Percentiles rank a stretch among this genome's conserved stretches.
Evolutionary conservation across 306 rosid species (phyloP).

Genomic region (Vigna angularis): DNA sequence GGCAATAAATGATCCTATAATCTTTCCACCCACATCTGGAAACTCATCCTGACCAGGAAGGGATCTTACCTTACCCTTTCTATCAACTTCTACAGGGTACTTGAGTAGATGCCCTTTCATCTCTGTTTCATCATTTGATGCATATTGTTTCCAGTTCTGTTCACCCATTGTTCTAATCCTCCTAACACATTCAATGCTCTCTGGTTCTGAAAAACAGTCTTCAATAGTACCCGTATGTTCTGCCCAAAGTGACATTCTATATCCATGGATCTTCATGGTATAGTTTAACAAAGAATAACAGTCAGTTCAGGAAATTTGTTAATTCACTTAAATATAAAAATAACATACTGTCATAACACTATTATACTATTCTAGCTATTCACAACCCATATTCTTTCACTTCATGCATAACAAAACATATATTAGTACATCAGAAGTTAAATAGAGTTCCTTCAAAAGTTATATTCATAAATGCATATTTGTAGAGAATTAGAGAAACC

Average conservation of each 20-base stretch:
- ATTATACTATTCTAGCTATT: slow-evolving; percentile 26
- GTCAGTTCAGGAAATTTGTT: slow-evolving; percentile 18
- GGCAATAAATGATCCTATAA: slow-evolving; percentile 85
- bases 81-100: slow-evolving; percentile 87
- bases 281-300: slow-evolving; percentile 31
- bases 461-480: neutral
- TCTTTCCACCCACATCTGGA: slow-evolving; percentile 94
- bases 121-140: slow-evolving; percentile 74
- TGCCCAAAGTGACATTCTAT: slow-evolving; percentile 97
- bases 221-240: slow-evolving; percentile 79
- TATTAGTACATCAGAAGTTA: neutral
- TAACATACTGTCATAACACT: neutral
- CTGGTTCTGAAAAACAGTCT: slow-evolving; percentile 77
- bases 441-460: neutral
- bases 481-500: slow-evolving; percentile 4
- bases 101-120: slow-evolving; percentile 85
- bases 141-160: slow-evolving; percentile 82
- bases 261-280: slow-evolving; percentile 76
- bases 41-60: slow-evolving; percentile 81
- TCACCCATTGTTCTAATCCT: slow-evolving; percentile 75
- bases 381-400: slow-evolving; percentile 1
- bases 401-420: neutral
- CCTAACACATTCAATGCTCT: slow-evolving; percentile 85
- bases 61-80: slow-evolving; percentile 77
- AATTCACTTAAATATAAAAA: neutral